phyloP scores from a whole-genome alignment of 495 filamentous ascomycete species.

The Penicillium desertorum region DNA sequence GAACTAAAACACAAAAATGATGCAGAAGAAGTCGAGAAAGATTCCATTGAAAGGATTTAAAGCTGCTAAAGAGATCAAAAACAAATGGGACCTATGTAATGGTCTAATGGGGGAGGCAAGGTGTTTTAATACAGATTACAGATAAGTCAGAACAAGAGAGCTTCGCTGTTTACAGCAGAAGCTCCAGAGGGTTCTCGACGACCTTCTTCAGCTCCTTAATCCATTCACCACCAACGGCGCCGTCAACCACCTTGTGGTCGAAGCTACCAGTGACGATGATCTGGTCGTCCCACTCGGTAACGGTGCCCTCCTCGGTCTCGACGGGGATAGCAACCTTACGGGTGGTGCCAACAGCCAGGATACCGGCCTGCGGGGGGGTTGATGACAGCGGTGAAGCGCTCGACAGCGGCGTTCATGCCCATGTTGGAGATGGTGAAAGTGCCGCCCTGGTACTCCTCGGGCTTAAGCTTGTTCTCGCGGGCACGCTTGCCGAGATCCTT shows the following conservation, averaged over 20 bases:
- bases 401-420: slow-evolving; percentile 97
- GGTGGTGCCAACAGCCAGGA: slow-evolving; percentile 90
- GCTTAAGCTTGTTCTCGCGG: slow-evolving; percentile 96
- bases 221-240: slow-evolving; percentile 96
- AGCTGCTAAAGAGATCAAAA: slow-evolving; percentile 39
- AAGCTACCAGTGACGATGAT: slow-evolving; percentile 92
- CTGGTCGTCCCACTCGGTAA: slow-evolving; percentile 94
- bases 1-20: neutral
- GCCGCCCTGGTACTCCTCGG: slow-evolving; percentile 98
- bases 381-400: slow-evolving; percentile 98
- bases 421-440: slow-evolving; percentile 99
- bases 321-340: slow-evolving; percentile 91
- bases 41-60: slow-evolving; percentile 27
- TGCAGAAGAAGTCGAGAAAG: slow-evolving; percentile 7
- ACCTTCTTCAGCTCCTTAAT: slow-evolving; percentile 96
- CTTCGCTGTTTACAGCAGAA: slow-evolving; percentile 69
- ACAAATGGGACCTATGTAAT: slow-evolving; percentile 33
- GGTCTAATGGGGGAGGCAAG: slow-evolving; percentile 29
- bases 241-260: slow-evolving; percentile 93
- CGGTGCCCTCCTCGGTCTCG: slow-evolving; percentile 78
- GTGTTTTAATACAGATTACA: slow-evolving; percentile 51
- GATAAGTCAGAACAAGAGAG: slow-evolving; percentile 4
- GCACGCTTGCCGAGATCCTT: slow-evolving; percentile 97
- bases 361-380: slow-evolving; percentile 95
- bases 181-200: slow-evolving; percentile 92